Evolutionary conservation across 371 early-diverging fungal species (phyloP), one percentile per base, ranked within the genome.

Genomic region (Mucor racemosus): DNA sequence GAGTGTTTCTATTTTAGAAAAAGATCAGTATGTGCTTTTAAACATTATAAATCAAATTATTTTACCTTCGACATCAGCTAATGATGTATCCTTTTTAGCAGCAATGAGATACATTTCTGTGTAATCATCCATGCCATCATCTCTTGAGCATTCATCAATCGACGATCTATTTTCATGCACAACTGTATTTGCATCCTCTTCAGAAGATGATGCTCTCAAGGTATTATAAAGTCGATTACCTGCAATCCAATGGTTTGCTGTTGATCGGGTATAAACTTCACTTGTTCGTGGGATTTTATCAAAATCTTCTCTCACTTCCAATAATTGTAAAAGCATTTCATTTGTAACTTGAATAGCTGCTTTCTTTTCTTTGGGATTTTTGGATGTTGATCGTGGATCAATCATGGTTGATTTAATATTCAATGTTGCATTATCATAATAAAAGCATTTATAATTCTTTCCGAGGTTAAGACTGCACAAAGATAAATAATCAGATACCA

Each of bases 201-300:
- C 68, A 33, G 40, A 34, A n/a, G 36, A 40, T 4, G 39, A 34
- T 19, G 58, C 13, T 41, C 60, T 62, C 14, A 65, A 40, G 3
- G 77, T 56, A 36, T 80, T 77, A 19, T 80, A 83, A 35, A 82
- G 64, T 40, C 87, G 74, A 34, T 81, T 79, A 4, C 86, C 88
- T 14, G 86, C 85, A 48, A 89, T 73, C 90, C 90, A 89, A 64
- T 85, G 77, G 55, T 88, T 86, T 15, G 79, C 55, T 11, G 84
- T 84, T 13, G 90, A 87, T 17, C 86, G 76, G n/a, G 90, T 84
- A 71, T 86, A 85, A 2, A 88, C 80, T 67, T 89, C 87, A 38
- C 70, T 78, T 9, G 85, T 78, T 17, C 76, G 79, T 13, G 85
- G 79, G 31, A 84, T 64, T 74, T 78, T 73, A 35, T 82, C 82